Evolutionary conservation across 768 basidiomycete species (phyloP), one percentile per base, ranked within the genome.

Genomic region (Lyophyllum semitale): DNA sequence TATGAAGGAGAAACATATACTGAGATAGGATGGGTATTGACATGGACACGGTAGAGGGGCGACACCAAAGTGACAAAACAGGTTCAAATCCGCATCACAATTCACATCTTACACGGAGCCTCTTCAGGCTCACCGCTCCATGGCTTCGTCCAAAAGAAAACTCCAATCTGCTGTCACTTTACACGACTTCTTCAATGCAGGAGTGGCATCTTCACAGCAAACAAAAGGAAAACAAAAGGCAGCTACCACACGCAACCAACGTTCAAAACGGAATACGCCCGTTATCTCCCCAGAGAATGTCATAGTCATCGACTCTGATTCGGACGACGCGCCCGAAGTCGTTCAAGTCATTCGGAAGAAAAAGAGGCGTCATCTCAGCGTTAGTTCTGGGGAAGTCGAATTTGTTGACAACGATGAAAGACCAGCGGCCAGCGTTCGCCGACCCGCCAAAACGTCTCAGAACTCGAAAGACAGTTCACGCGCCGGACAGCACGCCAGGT

Each of bases 231-330:
- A 49, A 30, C 43, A 45, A 41, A 54, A 53, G 12, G 32, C 44
- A 20, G 27, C 32, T 25, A 6, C 35, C 11, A 46, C 46, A 43
- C 54, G 45, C 32, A 44, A 60, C n/a, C 50, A 37, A 30, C 18
- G 37, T 15, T 37, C 54, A 25, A 37, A 29, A 43, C 20, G 53
- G 30, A 38, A 52, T 33, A 22, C 30, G 35, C 13, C 58, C 43
- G 48, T 17, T 8, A 30, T 49, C 22, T 18, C 50, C 9, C 52
- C 55, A 29, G 49, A 66, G 58, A 80, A 86, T 59, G 63, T 85
- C 58, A 86, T 87, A 44, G 68, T 86, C 53, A 81, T 88, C 52
- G 85, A 87, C 64, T 85, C 85, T 18, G 85, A 86, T 60, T 78
- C 78, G 48, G 84, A 86, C 25, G 62, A 57, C 33, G 55, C 55